phyloP scores from a whole-genome alignment of 2,329 filamentous ascomycete genomes.

The Leptographium wingfieldii region DNA sequence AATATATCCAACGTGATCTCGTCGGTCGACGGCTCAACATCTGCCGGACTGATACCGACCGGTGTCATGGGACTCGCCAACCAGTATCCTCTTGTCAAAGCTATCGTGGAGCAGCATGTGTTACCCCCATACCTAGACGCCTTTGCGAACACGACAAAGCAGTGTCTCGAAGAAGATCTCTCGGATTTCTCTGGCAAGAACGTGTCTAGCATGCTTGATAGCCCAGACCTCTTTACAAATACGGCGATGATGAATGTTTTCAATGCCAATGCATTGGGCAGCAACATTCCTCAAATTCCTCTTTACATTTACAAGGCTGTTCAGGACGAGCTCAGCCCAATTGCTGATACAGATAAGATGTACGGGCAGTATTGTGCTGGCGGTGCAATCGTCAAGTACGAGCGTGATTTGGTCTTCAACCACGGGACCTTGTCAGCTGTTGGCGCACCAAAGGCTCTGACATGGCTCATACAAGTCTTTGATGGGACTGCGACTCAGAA shows the following conservation, averaged over 20 bases:
- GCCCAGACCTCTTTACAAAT: not conserved
- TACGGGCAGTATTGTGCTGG: constrained; percentile 3
- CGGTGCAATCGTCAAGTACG: constrained; percentile 3
- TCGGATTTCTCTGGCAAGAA: constrained; percentile 16
- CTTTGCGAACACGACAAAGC: constrained; percentile 12
- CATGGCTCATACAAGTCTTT: constrained; percentile 3
- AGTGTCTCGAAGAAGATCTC: constrained; percentile 28
- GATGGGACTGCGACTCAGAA: not conserved
- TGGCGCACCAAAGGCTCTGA: constrained; percentile 3
- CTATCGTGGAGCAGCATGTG: not conserved
- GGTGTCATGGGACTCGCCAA: constrained; percentile 10
- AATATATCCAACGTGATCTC: constrained; percentile 26
- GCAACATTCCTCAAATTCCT: constrained; percentile 28
- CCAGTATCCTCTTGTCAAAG: constrained; percentile 1
- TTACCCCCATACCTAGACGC: constrained; percentile 14
- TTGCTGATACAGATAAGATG: constrained; percentile 5
- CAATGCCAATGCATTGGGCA: constrained; percentile 17
- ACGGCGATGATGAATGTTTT: constrained; percentile 16
- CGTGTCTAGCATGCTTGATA: constrained; percentile 11
- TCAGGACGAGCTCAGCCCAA: constrained; percentile 21
- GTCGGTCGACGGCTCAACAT: constrained; percentile 19
- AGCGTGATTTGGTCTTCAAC: not conserved
- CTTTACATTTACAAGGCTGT: constrained; percentile 33
- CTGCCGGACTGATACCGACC: constrained; percentile 15
- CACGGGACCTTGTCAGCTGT: constrained; percentile 1